These are phyloP conservation scores for Grammothele lineata DNA, from an alignment of 768 basidiomycete species.

Conservation along the genomic window DNA sequence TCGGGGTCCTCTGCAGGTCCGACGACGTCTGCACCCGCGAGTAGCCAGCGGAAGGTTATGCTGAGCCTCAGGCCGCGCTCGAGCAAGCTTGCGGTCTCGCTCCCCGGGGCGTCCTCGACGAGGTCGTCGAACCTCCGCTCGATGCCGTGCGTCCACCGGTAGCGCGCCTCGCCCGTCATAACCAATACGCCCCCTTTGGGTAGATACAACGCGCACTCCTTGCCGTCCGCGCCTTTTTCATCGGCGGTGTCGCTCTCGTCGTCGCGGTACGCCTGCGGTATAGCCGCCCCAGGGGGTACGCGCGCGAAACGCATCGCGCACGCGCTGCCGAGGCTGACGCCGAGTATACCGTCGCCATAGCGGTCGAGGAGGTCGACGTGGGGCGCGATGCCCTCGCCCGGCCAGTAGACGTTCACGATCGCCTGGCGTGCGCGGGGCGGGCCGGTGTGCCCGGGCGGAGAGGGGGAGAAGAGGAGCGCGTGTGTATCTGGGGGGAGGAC, in stretches of 20 bases:
- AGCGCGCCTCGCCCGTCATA: constrained; percentile 77
- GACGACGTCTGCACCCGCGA: constrained; percentile 82
- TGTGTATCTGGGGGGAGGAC: constrained; percentile 47
- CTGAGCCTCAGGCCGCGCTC: constrained; percentile 62
- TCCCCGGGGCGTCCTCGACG: constrained; percentile 37
- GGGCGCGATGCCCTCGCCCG: constrained; percentile 85
- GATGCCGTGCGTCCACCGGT: constrained; percentile 88
- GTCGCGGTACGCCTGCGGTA: too few species aligned
- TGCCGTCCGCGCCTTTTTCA: background rate
- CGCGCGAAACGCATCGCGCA: constrained; percentile 73
- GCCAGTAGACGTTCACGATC: constrained; percentile 85
- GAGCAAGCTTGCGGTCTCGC: constrained; percentile 32
- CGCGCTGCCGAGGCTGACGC: constrained; percentile 76
- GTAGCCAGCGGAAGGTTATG: constrained; percentile 83
- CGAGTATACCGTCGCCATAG: constrained; percentile 88
- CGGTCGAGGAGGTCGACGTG: constrained; percentile 84
- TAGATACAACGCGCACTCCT: constrained; percentile 55
- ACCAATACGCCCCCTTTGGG: constrained; percentile 74
- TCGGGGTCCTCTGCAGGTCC: constrained; percentile 17
- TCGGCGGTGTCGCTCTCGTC: background rate
- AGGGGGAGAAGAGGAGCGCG: constrained; percentile 55
- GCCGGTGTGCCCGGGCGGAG: constrained; percentile 27
- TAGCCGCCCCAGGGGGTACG: constrained; percentile 11
- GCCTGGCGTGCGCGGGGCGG: constrained; percentile 61
- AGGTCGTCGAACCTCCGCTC: constrained; percentile 54